phyloP scores from a whole-genome alignment of 257 asterid species.

The Thymus mandschuricus region DNA sequence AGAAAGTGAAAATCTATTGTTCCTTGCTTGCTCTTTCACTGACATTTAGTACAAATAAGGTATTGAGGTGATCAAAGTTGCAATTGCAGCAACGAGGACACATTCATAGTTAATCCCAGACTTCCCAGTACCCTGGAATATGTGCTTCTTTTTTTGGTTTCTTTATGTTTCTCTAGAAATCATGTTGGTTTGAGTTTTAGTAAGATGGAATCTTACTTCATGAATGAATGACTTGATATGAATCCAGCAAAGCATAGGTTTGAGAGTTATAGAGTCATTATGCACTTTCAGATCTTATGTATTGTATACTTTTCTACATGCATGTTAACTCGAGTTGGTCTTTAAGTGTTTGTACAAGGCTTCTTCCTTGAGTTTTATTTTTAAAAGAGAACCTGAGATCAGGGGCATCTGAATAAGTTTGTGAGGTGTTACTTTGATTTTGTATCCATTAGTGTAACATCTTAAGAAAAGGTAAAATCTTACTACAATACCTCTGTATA shows the following conservation, averaged over 20 bases:
- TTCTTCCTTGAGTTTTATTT: slow-evolving; percentile 4
- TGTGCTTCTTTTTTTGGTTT: not conserved
- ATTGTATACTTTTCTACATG: not conserved
- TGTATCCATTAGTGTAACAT: not conserved
- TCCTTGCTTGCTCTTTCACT: not conserved
- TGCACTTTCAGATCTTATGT: not conserved
- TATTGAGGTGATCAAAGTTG: slow-evolving; percentile 4
- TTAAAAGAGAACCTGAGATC: not conserved
- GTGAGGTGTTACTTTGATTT: not conserved
- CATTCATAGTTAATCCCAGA: not conserved
- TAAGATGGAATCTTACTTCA: not conserved
- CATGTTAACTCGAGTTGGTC: slow-evolving; percentile 5
- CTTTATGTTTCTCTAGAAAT: not conserved
- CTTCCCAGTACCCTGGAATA: not conserved
- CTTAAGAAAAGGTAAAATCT: too few species aligned
- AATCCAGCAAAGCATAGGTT: not conserved
- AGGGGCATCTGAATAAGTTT: not conserved
- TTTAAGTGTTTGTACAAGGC: not conserved
- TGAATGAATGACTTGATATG: not conserved
- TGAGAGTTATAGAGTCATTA: not conserved
- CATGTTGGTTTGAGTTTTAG: not conserved
- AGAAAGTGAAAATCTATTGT: too few species aligned
- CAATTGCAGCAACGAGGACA: not conserved
- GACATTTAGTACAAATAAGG: not conserved
- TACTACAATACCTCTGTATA: not conserved